phyloP scores from a whole-genome alignment of 768 basidiomycete genomes.

The Boletus coccyginus region DNA sequence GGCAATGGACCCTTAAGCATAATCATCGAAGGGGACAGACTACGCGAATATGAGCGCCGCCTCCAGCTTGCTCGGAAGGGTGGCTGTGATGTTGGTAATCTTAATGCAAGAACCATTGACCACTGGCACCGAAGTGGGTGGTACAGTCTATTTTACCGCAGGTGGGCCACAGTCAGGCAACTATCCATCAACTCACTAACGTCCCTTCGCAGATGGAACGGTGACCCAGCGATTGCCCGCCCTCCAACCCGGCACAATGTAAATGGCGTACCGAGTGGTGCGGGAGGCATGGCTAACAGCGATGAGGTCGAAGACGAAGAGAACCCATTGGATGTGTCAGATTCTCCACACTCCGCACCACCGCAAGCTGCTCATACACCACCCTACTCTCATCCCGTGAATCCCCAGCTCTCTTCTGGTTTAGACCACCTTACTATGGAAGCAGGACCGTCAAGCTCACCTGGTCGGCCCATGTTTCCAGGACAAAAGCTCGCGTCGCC shows the following conservation, averaged over 20 bases:
- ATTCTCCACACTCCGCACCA: slow-evolving; percentile 29
- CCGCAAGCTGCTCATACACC: slow-evolving; percentile 22
- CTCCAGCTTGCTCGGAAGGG: slow-evolving; percentile 62
- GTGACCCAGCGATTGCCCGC: slow-evolving; percentile 59
- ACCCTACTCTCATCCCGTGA: slow-evolving; percentile 20
- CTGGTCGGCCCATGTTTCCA: slow-evolving; percentile 11
- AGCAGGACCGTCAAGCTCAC: slow-evolving; percentile 17
- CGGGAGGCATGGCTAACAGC: slow-evolving; percentile 35
- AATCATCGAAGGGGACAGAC: slow-evolving; percentile 58
- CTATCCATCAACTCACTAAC: not conserved
- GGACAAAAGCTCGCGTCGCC: slow-evolving; percentile 14
- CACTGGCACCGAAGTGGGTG: slow-evolving; percentile 78
- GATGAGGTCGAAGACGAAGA: slow-evolving; percentile 56
- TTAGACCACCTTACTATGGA: slow-evolving; percentile 20
- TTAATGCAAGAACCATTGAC: slow-evolving; percentile 71
- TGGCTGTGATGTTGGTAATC: slow-evolving; percentile 69
- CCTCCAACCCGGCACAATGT: slow-evolving; percentile 40
- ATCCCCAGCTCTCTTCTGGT: slow-evolving; percentile 10
- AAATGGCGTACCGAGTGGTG: slow-evolving; percentile 23
- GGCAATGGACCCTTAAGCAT: slow-evolving; percentile 39
- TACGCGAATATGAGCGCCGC: slow-evolving; percentile 71
- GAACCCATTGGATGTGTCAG: slow-evolving; percentile 42
- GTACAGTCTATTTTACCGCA: slow-evolving; percentile 70
- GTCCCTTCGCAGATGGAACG: slow-evolving; percentile 51
- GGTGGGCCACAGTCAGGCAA: slow-evolving; percentile 37